phyloP scores from a whole-genome alignment of 2,329 filamentous ascomycete genomes.

The Triangularia verruculosa region DNA sequence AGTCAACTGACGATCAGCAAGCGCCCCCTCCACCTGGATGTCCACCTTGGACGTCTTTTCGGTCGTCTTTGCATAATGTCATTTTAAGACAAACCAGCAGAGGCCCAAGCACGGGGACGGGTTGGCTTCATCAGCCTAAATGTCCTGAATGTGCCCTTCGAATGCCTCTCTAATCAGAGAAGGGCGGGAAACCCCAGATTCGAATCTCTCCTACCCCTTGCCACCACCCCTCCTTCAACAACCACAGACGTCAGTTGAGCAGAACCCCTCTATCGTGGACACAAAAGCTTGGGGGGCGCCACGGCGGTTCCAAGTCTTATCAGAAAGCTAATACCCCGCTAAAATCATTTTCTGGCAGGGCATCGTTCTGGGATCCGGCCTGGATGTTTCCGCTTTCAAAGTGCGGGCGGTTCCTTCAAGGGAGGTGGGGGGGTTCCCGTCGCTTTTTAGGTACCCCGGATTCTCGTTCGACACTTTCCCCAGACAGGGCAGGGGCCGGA shows the following conservation, averaged over 20 bases:
- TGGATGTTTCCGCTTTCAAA: conserved; percentile 18
- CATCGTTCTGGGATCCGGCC: conserved; percentile 5
- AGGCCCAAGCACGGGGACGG: conserved; percentile 5
- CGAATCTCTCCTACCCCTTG: conserved; percentile 1
- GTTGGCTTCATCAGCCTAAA: conserved; percentile 23
- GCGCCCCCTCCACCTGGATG: background rate
- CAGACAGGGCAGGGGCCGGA: too few species aligned
- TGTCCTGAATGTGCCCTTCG: background rate
- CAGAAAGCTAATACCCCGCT: conserved; percentile 11
- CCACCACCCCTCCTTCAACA: background rate
- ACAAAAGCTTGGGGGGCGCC: background rate
- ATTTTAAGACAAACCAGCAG: background rate
- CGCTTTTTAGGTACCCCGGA: conserved; percentile 25
- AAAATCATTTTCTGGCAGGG: background rate
- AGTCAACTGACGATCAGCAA: background rate
- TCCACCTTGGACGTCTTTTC: background rate
- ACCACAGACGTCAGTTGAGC: background rate
- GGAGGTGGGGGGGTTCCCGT: conserved; percentile 8
- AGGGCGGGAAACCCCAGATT: conserved; percentile 19
- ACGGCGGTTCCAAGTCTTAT: conserved; percentile 10
- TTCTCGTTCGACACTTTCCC: conserved; percentile 18
- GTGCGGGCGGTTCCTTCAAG: conserved; percentile 4
- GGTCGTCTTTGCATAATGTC: background rate
- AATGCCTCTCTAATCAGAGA: background rate
- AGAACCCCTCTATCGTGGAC: background rate